Conservation (phyloP, 2,329 filamentous ascomycete genomes). For the Coniochaeta pulveracea region DNA sequence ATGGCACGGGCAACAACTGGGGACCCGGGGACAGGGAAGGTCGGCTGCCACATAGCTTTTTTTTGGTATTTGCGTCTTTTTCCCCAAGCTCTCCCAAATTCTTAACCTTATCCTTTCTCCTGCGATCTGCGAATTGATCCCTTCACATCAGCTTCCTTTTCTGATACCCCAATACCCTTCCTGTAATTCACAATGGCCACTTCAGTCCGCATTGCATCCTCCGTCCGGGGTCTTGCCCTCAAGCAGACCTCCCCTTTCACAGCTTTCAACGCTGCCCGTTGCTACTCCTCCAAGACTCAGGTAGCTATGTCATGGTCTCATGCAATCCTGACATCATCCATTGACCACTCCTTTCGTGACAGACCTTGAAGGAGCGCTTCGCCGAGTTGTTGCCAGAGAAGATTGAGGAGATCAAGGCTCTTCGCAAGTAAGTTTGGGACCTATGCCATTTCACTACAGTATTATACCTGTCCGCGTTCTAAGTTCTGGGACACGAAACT, state of each 20-base stretch:
- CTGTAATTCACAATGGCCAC: slow-evolving; percentile 59
- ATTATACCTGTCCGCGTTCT: too few species aligned
- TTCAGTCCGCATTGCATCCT: slow-evolving; percentile 68
- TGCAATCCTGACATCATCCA: slow-evolving; percentile 11
- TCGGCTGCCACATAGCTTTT: too few species aligned
- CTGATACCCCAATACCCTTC: slow-evolving; percentile 18
- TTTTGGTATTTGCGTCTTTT: slow-evolving; percentile 21
- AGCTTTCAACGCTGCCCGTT: slow-evolving; percentile 76
- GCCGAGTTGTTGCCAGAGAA: slow-evolving; percentile 91
- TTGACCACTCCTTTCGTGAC: slow-evolving; percentile 12
- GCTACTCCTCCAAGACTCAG: slow-evolving; percentile 88
- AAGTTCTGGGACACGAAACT: too few species aligned
- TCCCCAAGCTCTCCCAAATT: slow-evolving; percentile 11
- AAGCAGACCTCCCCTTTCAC: slow-evolving; percentile 64
- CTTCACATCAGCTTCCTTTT: slow-evolving; percentile 5
- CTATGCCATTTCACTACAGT: slow-evolving; percentile 5
- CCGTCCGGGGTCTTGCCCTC: slow-evolving; percentile 70
- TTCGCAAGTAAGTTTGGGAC: slow-evolving; percentile 66
- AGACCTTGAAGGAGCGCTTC: slow-evolving; percentile 98
- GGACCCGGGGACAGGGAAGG: too few species aligned
- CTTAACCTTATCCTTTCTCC: slow-evolving; percentile 1
- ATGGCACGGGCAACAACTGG: too few species aligned
- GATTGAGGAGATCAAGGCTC: slow-evolving; percentile 98
- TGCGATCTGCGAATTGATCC: neutral
- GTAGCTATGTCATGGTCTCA: slow-evolving; percentile 33